Percentiles rank a stretch among this genome's conserved stretches.
Evolutionary conservation across 2,329 filamentous ascomycete species (phyloP).

Genomic region (Bertia moriformis): DNA sequence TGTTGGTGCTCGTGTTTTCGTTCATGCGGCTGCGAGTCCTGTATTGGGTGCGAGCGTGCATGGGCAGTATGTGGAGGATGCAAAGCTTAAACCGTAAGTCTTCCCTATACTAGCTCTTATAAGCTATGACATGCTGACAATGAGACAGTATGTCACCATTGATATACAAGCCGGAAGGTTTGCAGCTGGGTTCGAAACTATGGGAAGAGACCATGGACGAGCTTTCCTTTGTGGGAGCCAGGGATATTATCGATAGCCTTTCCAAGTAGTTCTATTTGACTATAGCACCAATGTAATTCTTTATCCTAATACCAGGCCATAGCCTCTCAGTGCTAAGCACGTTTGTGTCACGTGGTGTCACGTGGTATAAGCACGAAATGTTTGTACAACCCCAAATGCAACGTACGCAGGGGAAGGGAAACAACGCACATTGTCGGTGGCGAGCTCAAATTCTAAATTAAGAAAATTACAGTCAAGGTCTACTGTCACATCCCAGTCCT

Average conservation of each 20-base stretch:
- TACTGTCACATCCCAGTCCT: too few relatives aligned
- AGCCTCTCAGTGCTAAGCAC: too few relatives aligned
- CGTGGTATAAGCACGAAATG: too few relatives aligned
- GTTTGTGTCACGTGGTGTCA: too few relatives aligned
- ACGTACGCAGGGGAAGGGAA: too few relatives aligned
- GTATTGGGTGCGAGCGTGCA: conserved; percentile 1
- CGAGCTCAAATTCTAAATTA: too few relatives aligned
- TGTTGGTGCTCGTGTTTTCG: neutral
- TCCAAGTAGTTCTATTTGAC: too few relatives aligned
- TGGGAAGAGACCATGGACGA: conserved; percentile 3
- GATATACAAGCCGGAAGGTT: conserved; percentile 2
- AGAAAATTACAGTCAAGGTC: too few relatives aligned
- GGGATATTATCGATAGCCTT: neutral
- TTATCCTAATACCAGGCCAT: too few relatives aligned
- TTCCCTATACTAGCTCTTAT: neutral
- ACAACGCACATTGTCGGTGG: too few relatives aligned
- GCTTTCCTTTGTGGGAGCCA: neutral
- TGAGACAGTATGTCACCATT: neutral
- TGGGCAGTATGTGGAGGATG: conserved; percentile 2
- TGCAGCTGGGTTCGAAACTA: neutral
- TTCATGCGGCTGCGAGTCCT: conserved; percentile 1
- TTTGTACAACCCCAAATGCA: too few relatives aligned
- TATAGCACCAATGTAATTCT: too few relatives aligned
- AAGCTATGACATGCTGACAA: neutral
- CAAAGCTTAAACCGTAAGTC: conserved; percentile 2